Evolutionary conservation across 257 asterid species (phyloP).

Genomic region (Solanum corneliomulleri): DNA sequence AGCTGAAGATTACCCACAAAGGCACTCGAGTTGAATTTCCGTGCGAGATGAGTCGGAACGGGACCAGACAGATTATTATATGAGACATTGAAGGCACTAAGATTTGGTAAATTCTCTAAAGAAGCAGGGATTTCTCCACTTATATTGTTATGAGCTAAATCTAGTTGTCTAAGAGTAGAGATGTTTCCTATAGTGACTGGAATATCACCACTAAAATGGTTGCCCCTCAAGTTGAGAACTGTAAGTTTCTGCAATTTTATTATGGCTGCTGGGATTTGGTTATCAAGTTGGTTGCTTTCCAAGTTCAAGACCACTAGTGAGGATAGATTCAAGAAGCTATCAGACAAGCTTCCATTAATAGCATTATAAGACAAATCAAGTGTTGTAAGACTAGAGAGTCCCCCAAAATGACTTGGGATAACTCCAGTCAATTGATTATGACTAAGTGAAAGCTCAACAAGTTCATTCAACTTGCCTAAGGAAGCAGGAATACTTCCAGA

Average conservation of each 20-base stretch:
- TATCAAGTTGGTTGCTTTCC: conserved; percentile 17
- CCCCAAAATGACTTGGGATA: conserved; percentile 30
- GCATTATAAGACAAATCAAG: conserved; percentile 48
- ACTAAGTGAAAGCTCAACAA: conserved; percentile 22
- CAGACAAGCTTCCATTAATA: conserved; percentile 50
- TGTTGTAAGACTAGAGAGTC: conserved; percentile 28
- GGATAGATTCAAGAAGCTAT: conserved; percentile 31
- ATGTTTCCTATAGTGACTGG: conserved; percentile 40
- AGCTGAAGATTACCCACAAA: conserved; percentile 64
- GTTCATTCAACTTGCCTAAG: conserved; percentile 18
- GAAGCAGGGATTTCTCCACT: conserved; percentile 63
- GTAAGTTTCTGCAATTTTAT: conserved; percentile 27
- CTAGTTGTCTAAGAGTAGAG: conserved; percentile 48
- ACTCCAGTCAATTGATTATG: conserved; percentile 35
- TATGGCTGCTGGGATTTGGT: conserved; percentile 10
- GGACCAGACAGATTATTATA: conserved; percentile 74
- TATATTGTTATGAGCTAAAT: conserved; percentile 47
- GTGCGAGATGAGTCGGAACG: conserved; percentile 49
- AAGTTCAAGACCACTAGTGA: conserved; percentile 18
- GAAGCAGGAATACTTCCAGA: conserved; percentile 47
- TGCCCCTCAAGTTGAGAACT: conserved; percentile 42
- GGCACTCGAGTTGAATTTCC: conserved; percentile 52
- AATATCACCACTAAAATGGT: conserved; percentile 37
- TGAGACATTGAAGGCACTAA: conserved; percentile 60
- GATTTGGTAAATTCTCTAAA: conserved; percentile 44